Conservation (phyloP, 2,329 filamentous ascomycete species). For the Juglanconis oblonga region DNA sequence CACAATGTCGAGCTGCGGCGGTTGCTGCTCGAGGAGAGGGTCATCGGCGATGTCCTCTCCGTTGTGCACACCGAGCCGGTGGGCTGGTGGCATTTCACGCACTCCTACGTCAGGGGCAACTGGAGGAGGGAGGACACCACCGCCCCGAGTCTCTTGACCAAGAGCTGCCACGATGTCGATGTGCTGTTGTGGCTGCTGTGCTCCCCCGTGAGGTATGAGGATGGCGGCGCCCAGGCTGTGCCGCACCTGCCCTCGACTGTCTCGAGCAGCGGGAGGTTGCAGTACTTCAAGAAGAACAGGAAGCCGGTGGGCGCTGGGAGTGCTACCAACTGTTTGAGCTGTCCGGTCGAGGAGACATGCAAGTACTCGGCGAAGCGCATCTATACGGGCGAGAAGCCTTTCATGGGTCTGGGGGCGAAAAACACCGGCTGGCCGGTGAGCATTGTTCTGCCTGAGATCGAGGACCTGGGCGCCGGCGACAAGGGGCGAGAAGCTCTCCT, state of each 20-base stretch:
- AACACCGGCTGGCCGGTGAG: constrained; percentile 79
- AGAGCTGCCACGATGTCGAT: constrained; percentile 96
- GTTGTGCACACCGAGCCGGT: constrained; percentile 92
- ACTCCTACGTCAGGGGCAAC: constrained; percentile 89
- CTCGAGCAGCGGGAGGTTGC: constrained; percentile 72
- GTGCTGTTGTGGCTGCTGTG: constrained; percentile 88
- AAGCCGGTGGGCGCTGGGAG: constrained; percentile 73
- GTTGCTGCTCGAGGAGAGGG: constrained; percentile 69
- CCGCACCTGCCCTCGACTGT: constrained; percentile 74
- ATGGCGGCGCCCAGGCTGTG: constrained; percentile 34
- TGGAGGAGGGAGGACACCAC: constrained; percentile 79
- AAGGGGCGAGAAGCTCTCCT: constrained; percentile 44
- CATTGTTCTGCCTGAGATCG: constrained; percentile 89
- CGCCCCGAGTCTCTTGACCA: constrained; percentile 84
- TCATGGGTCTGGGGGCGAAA: constrained; percentile 58
- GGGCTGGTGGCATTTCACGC: constrained; percentile 93
- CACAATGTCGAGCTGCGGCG: constrained; percentile 84
- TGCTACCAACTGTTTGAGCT: constrained; percentile 85
- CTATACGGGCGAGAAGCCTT: constrained; percentile 64
- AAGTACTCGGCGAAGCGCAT: constrained; percentile 83
- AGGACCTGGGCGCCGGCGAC: constrained; percentile 57
- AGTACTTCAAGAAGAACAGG: constrained; percentile 70
- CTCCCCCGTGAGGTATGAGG: constrained; percentile 55
- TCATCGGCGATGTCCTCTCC: constrained; percentile 81
- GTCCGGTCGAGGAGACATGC: constrained; percentile 71